Base-by-base conservation (phyloP, 257 asterid genomes). In the Marsdenia floribunda region DNA sequence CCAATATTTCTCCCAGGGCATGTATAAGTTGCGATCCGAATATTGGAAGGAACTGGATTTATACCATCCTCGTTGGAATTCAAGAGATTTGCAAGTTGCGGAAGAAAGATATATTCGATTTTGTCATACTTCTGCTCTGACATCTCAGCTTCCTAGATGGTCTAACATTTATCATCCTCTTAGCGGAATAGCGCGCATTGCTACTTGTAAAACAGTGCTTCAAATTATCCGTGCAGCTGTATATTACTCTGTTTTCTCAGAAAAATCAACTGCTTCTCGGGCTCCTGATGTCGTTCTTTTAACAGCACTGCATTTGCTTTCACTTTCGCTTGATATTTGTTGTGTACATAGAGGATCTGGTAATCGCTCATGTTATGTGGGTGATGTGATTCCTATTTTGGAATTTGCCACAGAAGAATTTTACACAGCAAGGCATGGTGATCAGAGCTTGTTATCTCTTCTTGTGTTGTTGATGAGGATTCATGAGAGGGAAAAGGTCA, bases 11-110 rank as follows among this genome's bases (percentile, higher is more conserved):
- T 74, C 66, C 29, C 86, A 95, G 99, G 99, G 99, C 54, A 89
- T 85, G 92, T 92, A 95, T 81, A 95, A 86, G 86, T 86, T 95
- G 84, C 86, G 91, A 58, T 10, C 81, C 54, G 77, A 71, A 13
- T 84, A 80, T 78, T 95, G 99, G 99, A 92, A 87, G 84, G 98
- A 95, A 78, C 87, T 95, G 63, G 99, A 95, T 86, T 82, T 95
- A 73, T 92, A 95, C 79, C 99, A 95, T 75, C 98, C 96, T 74
- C 98, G 98, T 71, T 95, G 96, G 96, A 95, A 82, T 84, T 86
- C 87, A 55, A 89, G 96, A 85, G 99, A 95, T 73, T 90, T 86
- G 70, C 99, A 95, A 83, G 88, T 85, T 44, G 96, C 98, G 64
- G 98, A 92, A 83, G 98, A 95, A 81, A 88, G 98, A 89, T 95